Percentiles rank a stretch among this genome's conserved stretches.
These are phyloP conservation scores for Fraxinus excelsior DNA, from an alignment of 257 asterid species.

Conservation along the genomic window DNA sequence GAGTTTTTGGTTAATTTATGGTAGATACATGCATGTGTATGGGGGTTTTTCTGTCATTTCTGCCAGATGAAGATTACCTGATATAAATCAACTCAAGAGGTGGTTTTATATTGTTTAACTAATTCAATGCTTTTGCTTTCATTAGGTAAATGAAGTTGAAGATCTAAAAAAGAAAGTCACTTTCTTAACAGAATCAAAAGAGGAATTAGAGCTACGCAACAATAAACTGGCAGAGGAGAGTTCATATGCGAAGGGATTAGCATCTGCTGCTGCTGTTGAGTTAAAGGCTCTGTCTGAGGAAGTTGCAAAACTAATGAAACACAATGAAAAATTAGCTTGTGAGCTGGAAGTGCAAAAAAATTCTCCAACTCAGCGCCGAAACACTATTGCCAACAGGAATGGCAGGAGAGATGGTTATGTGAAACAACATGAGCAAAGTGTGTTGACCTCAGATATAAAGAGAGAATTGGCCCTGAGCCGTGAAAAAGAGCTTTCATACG, in stretches of 20 bases:
- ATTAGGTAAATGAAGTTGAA: conserved; percentile 67
- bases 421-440: conserved; percentile 56
- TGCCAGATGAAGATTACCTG: conserved; percentile 7
- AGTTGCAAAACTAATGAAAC: conserved; percentile 97
- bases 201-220: conserved; percentile 76
- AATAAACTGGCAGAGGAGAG: conserved; percentile 93
- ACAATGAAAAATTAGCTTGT: conserved; percentile 67
- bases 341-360: conserved; percentile 77
- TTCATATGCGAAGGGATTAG: conserved; percentile 94
- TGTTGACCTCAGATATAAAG: conserved; percentile 58
- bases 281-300: conserved; percentile 93
- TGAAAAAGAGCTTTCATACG: conserved; percentile 78
- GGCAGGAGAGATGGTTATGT: conserved; percentile 63
- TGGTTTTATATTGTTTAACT: conserved; percentile 7
- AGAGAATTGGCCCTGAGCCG: conserved; percentile 75
- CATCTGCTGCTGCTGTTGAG: conserved; percentile 99
- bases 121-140: conserved; percentile 15
- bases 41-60: not conserved
- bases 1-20: not conserved
- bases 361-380: conserved; percentile 69
- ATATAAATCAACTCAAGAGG: conserved; percentile 10
- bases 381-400: conserved; percentile 46
- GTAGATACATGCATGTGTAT: no score
- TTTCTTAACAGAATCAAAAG: conserved; percentile 57
- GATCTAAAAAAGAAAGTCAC: conserved; percentile 63